Evolutionary conservation across 1,284 basidiomycete genomes (phyloP).

Genomic region (Leccinum olivaceoglutinosum): DNA sequence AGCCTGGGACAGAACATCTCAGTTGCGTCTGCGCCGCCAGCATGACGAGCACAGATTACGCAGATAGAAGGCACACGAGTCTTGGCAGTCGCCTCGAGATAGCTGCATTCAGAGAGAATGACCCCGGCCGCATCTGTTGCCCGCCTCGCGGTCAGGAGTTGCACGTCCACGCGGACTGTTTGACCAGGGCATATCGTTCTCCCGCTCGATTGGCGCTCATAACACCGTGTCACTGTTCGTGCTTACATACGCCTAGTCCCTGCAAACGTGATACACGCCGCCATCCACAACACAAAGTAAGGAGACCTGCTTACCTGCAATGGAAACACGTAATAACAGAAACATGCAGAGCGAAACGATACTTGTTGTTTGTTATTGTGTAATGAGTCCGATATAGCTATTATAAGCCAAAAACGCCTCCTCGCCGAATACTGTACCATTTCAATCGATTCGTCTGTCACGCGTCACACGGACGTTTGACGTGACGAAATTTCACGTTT

Average conservation of each 20-base stretch:
- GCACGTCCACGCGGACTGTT: background rate
- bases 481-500: too few relatives aligned
- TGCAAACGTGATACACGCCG: background rate
- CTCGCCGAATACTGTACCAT: background rate
- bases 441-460: too few relatives aligned
- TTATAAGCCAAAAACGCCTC: background rate
- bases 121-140: background rate
- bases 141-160: too few relatives aligned
- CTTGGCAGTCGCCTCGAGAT: background rate
- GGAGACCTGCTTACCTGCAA: background rate
- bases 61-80: background rate
- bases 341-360: background rate
- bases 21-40: background rate
- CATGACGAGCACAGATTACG: background rate
- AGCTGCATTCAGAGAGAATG: background rate
- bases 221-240: background rate
- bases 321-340: background rate
- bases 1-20: background rate
- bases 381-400: slow-evolving; percentile 2
- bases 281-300: background rate
- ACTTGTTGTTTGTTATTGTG: slow-evolving; percentile 4
- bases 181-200: too few relatives aligned
- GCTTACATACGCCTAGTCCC: background rate
- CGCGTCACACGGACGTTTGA: too few relatives aligned
- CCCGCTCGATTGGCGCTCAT: background rate